Evolutionary conservation across 345 rosid genomes (phyloP), one percentile per base, ranked within the genome.

Genomic region (Pistacia integerrima): DNA sequence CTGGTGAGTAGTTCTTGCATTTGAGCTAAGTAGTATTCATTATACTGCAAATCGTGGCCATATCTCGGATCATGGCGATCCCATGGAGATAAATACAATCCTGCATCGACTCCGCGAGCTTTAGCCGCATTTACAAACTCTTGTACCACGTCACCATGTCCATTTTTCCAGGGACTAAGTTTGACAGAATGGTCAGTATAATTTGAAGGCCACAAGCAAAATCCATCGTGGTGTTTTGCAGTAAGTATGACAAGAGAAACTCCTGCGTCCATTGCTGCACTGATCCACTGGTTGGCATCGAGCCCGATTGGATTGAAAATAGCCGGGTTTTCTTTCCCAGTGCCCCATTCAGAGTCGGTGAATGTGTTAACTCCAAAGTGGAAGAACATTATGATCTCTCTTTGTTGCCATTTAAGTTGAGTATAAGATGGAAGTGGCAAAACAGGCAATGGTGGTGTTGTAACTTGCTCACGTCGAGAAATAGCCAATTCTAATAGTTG

Each of bases 301-400:
- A 92, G 87, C n/a, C 86, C 85, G 0, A 52, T 69, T 0, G 94
- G 97, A 57, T 87, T 44, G 83, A 92, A 90, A 46, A 90, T 76
- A 9, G 75, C 63, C 0, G 94, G 97, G 79, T 75, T 87, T 51
- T 90, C 97, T 0, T 0, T 74, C 16, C 97, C 94, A 4, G 90
- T 92, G 9, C 97, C 94, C 97, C 91, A 73, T 71, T 92, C 97
- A 17, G 88, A 82, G 76, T 86, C 84, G 0, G 97, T 92, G 91
- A 90, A 92, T 1, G 97, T 92, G 83, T 92, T 92, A 82, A 90
- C 91, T 0, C 94, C 97, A 8, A 92, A 92, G 79, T 92, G 97
- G 68, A 92, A 85, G 82, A 92, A 88, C 92, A 92, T 88, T 67
- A 92, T 90, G 76, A 92, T 28, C 71, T 92, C 97, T 22, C 92